Percentiles rank a stretch among this genome's conserved stretches.
Evolutionary conservation across 2,329 filamentous ascomycete genomes (phyloP).

Genomic region (Zymoseptoria brevis): DNA sequence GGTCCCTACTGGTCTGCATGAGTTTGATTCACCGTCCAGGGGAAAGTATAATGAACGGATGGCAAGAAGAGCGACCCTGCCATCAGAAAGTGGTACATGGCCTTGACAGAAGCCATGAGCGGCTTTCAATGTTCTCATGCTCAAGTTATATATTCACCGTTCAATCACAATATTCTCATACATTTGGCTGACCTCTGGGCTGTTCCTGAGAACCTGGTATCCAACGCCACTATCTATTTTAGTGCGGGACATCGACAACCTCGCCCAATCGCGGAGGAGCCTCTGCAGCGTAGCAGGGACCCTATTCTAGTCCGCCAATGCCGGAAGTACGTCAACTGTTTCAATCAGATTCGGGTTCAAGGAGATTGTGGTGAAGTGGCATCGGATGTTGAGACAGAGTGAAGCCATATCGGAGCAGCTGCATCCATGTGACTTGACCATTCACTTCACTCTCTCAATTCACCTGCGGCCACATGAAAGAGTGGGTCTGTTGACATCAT

Average conservation of each 20-base stretch:
- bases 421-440: not conserved
- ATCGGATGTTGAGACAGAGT: not conserved
- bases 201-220: too few species aligned
- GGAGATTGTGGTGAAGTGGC: not conserved
- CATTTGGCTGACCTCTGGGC: too few species aligned
- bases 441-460: not conserved
- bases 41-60: too few species aligned
- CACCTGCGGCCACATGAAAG: not conserved
- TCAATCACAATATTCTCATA: too few species aligned
- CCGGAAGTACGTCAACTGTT: not conserved
- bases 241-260: not conserved
- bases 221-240: not conserved
- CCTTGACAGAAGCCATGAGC: not conserved
- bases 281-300: not conserved
- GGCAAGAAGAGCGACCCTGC: not conserved
- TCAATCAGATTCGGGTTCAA: not conserved
- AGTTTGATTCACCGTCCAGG: too few species aligned
- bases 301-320: not conserved
- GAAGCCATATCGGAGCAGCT: not conserved
- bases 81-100: not conserved
- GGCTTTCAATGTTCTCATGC: not conserved
- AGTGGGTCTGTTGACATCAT: not conserved
- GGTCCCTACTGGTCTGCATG: too few species aligned
- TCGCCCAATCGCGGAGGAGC: not conserved
- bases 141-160: not conserved